Evolutionary conservation across 202 grass and related monocot genomes (phyloP), one percentile per base, ranked within the genome.

Genomic region (Sporobolus alterniflorus): DNA sequence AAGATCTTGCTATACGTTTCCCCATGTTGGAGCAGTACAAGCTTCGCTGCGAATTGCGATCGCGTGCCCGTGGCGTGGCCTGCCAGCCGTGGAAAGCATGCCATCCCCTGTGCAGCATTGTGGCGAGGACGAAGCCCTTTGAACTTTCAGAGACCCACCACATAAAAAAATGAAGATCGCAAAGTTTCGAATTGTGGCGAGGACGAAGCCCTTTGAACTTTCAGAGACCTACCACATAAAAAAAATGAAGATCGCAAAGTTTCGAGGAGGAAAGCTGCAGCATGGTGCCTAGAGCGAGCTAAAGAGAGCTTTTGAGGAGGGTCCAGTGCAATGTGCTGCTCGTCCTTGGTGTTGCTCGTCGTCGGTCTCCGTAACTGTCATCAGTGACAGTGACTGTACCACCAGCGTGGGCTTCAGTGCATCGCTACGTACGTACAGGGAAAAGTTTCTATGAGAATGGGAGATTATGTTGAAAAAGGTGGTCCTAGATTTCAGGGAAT

Each of bases 201-300:
- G 9, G 36, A 39, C 36, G 76, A 82, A n/a, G n/a, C n/a, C n/a
- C n/a, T n/a, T n/a, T n/a, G n/a, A n/a, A n/a, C n/a, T n/a, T n/a
- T n/a, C n/a, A n/a, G n/a, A n/a, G n/a, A n/a, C n/a, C n/a, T 28
- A 24, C 26, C 49, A 18, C 17, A 34, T 24, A n/a, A 22, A 44
- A 25, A 77, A 48, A 42, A 74, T 12, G 21, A 30, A 26, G 26
- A 20, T 26, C 42, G 28, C 10, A 67, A 75, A 75, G 43, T n/a
- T 16, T 78, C 16, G n/a, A n/a, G n/a, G n/a, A n/a, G n/a, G n/a
- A n/a, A 90, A 57, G 78, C 79, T 86, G 74, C 79, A 67, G 11
- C 32, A n/a, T 65, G 74, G 59, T 73, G 67, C 78, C 88, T 82
- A 82, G 71, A 82, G 55, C 6, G 49, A 82, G 72, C 8, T 66